Percentiles rank a stretch among this genome's conserved stretches.
Conservation (phyloP, 1,284 basidiomycete species). For the Sanghuangporus baumii region DNA sequence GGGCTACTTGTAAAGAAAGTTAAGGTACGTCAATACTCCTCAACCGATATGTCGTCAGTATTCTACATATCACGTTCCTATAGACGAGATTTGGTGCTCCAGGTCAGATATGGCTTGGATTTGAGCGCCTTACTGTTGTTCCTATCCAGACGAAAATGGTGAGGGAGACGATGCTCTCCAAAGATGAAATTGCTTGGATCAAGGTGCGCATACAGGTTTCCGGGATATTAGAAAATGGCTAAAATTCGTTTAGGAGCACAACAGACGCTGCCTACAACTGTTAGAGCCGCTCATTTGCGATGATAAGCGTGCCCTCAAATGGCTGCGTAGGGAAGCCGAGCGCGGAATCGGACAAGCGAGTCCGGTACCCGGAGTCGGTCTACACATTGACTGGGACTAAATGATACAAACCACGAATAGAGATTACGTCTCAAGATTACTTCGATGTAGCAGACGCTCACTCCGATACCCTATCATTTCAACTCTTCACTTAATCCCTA, state of each 20-base stretch:
- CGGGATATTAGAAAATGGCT: conserved; percentile 1
- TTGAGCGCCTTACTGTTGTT: conserved; percentile 86
- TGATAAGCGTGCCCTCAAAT: conserved; percentile 76
- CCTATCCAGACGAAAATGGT: conserved; percentile 93
- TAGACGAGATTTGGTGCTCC: conserved; percentile 71
- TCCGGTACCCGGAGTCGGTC: conserved; percentile 49
- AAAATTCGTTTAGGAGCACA: conserved; percentile 59
- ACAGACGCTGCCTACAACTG: conserved; percentile 68
- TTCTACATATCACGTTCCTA: neutral
- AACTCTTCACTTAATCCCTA: too few species aligned
- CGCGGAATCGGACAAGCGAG: conserved; percentile 62
- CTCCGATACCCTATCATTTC: too few species aligned
- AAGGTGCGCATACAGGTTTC: conserved; percentile 45
- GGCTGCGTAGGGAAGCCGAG: conserved; percentile 73
- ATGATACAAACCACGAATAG: neutral
- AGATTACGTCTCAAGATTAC: too few species aligned
- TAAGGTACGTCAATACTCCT: conserved; percentile 42
- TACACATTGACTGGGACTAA: conserved; percentile 73
- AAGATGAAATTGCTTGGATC: conserved; percentile 86
- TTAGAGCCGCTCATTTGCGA: conserved; percentile 71
- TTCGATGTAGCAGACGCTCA: too few species aligned
- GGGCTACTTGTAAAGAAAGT: conserved; percentile 68
- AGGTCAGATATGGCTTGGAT: conserved; percentile 75
- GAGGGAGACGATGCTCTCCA: conserved; percentile 76
- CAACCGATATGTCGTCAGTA: conserved; percentile 9